Percentiles rank a stretch among this genome's conserved stretches.
These are phyloP conservation scores for Beauveria caledonica DNA, from an alignment of 2,329 filamentous ascomycete species.

Conservation along the genomic window DNA sequence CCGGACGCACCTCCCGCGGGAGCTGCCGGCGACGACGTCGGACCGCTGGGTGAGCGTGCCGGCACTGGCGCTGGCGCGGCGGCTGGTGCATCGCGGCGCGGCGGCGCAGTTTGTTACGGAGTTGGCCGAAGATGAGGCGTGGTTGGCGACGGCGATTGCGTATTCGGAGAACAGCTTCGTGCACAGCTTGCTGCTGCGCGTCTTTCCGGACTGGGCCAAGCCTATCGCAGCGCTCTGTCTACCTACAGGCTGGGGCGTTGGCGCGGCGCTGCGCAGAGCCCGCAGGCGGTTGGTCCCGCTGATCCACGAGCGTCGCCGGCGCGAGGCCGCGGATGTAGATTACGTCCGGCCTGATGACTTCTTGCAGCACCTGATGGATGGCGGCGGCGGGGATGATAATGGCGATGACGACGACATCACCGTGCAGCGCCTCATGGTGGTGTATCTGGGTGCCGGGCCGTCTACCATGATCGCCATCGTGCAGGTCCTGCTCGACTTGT, in stretches of 20 bases:
- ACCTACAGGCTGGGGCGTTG: neutral
- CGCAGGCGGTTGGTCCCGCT: neutral
- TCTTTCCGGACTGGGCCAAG: conserved; percentile 6
- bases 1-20: too few relatives aligned
- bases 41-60: neutral
- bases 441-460: neutral
- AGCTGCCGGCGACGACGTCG: neutral
- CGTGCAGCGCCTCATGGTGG: conserved; percentile 5
- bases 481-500: conserved; percentile 32
- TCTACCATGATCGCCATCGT: neutral
- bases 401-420: neutral
- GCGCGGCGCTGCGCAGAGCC: neutral
- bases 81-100: neutral
- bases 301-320: conserved; percentile 3
- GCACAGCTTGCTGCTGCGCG: conserved; percentile 3
- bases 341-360: neutral
- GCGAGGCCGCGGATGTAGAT: neutral
- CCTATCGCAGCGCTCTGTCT: neutral
- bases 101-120: conserved; percentile 2
- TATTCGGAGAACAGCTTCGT: conserved; percentile 3
- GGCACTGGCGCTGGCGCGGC: neutral
- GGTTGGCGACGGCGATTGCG: neutral
- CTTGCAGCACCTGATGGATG: conserved; percentile 6
- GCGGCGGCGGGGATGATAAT: neutral
- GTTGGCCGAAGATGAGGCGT: neutral